Evolutionary conservation across 106 monocot genomes (phyloP).

Genomic region (Phalaenopsis aphrodite): DNA sequence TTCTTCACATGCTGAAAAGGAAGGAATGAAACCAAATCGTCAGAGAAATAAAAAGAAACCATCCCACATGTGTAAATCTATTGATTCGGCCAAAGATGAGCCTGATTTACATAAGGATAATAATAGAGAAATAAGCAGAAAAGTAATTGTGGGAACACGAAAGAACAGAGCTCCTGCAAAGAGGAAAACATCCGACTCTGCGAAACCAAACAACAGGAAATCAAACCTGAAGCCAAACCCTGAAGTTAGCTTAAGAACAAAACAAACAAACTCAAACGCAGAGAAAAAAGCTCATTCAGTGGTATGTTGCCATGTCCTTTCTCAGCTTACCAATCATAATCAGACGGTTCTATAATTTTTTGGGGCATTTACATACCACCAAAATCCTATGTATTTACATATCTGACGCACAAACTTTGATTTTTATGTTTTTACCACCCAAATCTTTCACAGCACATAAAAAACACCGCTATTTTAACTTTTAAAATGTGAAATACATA

Average conservation of each 20-base stretch:
- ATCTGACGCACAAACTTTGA: no score
- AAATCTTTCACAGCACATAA: no score
- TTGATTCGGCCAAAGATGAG: constrained; percentile 8
- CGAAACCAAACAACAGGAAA: neutral
- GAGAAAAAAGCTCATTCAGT: neutral
- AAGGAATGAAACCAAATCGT: constrained; percentile 15
- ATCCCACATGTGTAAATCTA: constrained; percentile 11
- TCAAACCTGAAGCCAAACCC: neutral
- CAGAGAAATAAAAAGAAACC: constrained; percentile 15
- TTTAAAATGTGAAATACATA: no score
- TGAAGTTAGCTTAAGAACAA: neutral
- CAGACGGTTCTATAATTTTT: neutral
- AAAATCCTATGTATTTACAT: no score
- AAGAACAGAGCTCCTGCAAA: neutral
- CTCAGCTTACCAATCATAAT: neutral
- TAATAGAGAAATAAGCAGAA: neutral
- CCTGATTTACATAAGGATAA: neutral
- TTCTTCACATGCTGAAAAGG: constrained; percentile 1
- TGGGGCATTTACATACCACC: no score
- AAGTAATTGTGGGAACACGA: neutral
- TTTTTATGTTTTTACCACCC: no score
- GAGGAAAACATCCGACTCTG: neutral
- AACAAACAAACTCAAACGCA: neutral
- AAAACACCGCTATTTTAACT: no score
- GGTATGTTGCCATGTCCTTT: neutral